A percentile compares a stretch with the other conserved stretches of the same genome.
These are phyloP conservation scores for Exophiala phaeomuriformis DNA, from an alignment of 2,329 filamentous ascomycete genomes.

Conservation along the genomic window DNA sequence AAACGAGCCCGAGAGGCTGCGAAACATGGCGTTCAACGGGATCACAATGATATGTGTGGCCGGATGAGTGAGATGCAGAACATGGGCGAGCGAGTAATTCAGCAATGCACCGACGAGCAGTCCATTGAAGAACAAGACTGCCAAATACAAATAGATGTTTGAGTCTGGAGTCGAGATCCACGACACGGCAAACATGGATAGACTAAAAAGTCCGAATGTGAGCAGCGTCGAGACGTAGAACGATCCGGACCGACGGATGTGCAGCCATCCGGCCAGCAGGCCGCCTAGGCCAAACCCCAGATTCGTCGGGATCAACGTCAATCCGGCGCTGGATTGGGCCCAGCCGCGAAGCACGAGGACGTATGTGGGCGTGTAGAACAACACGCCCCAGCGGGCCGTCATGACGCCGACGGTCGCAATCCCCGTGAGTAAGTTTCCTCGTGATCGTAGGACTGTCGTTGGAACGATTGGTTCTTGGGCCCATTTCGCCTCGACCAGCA, in stretches of 20 bases:
- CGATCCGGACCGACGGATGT: constrained; percentile 64
- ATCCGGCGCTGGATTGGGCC: constrained; percentile 61
- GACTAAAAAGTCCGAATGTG: constrained; percentile 55
- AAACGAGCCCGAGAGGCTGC: constrained; percentile 74
- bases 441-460: constrained; percentile 59
- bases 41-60: constrained; percentile 68
- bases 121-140: constrained; percentile 55
- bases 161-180: constrained; percentile 48
- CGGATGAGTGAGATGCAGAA: constrained; percentile 62
- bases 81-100: constrained; percentile 75
- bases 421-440: constrained; percentile 65
- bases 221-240: constrained; percentile 62
- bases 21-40: constrained; percentile 68
- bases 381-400: constrained; percentile 69
- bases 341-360: constrained; percentile 68
- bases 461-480: constrained; percentile 68
- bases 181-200: constrained; percentile 53
- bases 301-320: constrained; percentile 75
- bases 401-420: constrained; percentile 69
- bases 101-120: constrained; percentile 63
- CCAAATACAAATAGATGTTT: constrained; percentile 48
- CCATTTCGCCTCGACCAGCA: constrained; percentile 56
- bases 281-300: constrained; percentile 69
- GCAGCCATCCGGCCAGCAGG: constrained; percentile 64
- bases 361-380: constrained; percentile 76